Evolutionary conservation across 108 stramenopile species (phyloP).

Genomic region (Skeletonema marinoi): DNA sequence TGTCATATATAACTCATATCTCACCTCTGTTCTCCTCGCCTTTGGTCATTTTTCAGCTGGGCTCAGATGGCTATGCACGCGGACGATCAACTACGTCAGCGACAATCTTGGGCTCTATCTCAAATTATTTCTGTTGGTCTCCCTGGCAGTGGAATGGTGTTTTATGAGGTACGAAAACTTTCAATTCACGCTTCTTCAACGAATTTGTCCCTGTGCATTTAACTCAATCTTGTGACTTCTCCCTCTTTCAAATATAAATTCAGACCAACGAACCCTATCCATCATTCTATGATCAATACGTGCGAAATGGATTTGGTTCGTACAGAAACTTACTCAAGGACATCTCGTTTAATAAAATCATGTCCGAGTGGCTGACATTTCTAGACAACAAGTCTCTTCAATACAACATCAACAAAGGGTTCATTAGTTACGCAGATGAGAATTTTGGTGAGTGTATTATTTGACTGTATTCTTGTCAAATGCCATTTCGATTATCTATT

Average conservation of each 20-base stretch:
- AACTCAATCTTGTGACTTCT: not conserved
- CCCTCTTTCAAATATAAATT: not conserved
- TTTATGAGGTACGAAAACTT: not conserved
- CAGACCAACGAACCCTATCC: not conserved
- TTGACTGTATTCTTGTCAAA: not conserved
- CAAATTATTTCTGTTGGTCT: slow-evolving; percentile 41
- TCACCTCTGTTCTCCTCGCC: not conserved
- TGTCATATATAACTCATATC: not conserved
- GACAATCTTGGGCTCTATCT: slow-evolving; percentile 51
- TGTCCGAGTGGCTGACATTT: slow-evolving; percentile 22
- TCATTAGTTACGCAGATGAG: not conserved
- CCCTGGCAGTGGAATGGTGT: not conserved
- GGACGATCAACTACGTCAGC: slow-evolving; percentile 56
- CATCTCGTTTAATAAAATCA: slow-evolving; percentile 7
- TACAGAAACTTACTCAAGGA: slow-evolving; percentile 19
- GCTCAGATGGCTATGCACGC: slow-evolving; percentile 27
- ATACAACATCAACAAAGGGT: not conserved
- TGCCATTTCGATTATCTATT: not conserved
- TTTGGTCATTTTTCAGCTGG: slow-evolving; percentile 11
- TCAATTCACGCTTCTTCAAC: not conserved
- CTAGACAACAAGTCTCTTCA: not conserved
- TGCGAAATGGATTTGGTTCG: slow-evolving; percentile 35
- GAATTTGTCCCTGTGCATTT: too few relatives aligned
- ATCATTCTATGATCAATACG: slow-evolving; percentile 31
- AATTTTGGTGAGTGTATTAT: slow-evolving; percentile 2